These are phyloP conservation scores for Scedosporium apiospermum DNA, from an alignment of 2,329 filamentous ascomycete genomes.

Conservation along the genomic window DNA sequence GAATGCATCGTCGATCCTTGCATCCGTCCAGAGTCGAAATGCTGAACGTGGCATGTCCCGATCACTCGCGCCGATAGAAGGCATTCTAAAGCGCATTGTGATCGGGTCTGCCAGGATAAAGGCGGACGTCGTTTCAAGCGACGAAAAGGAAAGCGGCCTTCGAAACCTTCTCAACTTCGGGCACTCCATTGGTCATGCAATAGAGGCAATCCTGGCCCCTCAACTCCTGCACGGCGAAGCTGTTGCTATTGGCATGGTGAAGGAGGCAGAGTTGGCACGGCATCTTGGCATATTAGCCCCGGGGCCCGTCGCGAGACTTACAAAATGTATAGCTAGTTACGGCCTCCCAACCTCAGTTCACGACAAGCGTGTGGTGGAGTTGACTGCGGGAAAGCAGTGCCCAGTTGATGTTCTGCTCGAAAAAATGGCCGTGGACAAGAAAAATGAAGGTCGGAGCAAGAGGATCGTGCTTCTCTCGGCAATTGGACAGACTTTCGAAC, in stretches of 20 bases:
- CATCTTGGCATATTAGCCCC: constrained; percentile 78
- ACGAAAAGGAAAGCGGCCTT: constrained; percentile 88
- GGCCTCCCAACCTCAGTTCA: constrained; percentile 76
- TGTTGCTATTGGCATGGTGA: constrained; percentile 96
- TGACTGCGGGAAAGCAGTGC: constrained; percentile 81
- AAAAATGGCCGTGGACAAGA: constrained; percentile 98
- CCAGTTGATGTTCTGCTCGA: constrained; percentile 75
- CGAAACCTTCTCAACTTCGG: constrained; percentile 95
- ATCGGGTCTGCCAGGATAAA: constrained; percentile 88
- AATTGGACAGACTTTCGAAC: constrained; percentile 82
- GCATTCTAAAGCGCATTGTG: constrained; percentile 69
- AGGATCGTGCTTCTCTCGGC: constrained; percentile 88
- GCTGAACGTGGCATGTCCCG: constrained; percentile 16
- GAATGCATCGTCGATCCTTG: constrained; percentile 68
- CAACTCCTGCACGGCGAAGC: constrained; percentile 94
- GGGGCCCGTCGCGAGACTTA: constrained; percentile 77
- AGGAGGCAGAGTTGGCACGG: constrained; percentile 87
- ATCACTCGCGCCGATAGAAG: constrained; percentile 55
- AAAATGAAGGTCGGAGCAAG: constrained; percentile 91
- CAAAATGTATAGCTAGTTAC: constrained; percentile 92
- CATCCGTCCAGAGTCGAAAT: constrained; percentile 48
- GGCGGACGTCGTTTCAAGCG: constrained; percentile 84
- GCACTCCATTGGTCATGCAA: constrained; percentile 94
- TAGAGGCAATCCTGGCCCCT: constrained; percentile 89
- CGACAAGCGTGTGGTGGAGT: constrained; percentile 71